A percentile compares a stretch with the other conserved stretches of the same genome.
Conservation (phyloP, 2,329 filamentous ascomycete species). For the Colletotrichum sp. region DNA sequence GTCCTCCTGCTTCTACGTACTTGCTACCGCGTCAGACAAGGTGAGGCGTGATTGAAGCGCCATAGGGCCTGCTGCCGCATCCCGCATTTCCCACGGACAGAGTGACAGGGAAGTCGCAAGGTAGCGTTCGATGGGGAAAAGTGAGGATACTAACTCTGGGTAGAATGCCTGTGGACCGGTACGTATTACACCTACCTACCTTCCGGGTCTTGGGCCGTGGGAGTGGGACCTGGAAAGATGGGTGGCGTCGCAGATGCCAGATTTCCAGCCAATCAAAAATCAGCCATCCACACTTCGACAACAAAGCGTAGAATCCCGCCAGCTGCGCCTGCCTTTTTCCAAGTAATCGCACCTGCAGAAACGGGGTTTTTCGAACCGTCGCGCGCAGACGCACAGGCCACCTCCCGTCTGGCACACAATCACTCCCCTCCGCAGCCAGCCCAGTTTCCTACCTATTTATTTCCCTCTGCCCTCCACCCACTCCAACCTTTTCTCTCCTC, state of each 20-base stretch:
- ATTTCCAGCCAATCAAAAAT: constrained; percentile 26
- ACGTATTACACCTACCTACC: background rate
- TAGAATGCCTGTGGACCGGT: background rate
- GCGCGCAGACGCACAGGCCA: constrained; percentile 21
- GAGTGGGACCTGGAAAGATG: constrained; percentile 3
- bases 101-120: background rate
- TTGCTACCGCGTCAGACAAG: background rate
- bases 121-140: background rate
- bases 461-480: constrained; percentile 32
- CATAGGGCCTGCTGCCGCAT: background rate
- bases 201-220: background rate
- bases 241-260: constrained; percentile 13
- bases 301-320: constrained; percentile 9
- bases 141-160: background rate
- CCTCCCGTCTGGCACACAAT: constrained; percentile 22
- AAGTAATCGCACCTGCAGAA: constrained; percentile 12
- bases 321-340: background rate
- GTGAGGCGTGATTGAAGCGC: background rate
- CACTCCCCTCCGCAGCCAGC: constrained; percentile 31
- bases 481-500: constrained; percentile 29
- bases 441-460: constrained; percentile 30
- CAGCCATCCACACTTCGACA: background rate
- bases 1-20: background rate
- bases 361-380: constrained; percentile 7
- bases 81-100: background rate